Percentiles rank a stretch among this genome's conserved stretches.
These are phyloP conservation scores for Catharanthus roseus DNA, from an alignment of 257 asterid genomes.

Conservation along the genomic window DNA sequence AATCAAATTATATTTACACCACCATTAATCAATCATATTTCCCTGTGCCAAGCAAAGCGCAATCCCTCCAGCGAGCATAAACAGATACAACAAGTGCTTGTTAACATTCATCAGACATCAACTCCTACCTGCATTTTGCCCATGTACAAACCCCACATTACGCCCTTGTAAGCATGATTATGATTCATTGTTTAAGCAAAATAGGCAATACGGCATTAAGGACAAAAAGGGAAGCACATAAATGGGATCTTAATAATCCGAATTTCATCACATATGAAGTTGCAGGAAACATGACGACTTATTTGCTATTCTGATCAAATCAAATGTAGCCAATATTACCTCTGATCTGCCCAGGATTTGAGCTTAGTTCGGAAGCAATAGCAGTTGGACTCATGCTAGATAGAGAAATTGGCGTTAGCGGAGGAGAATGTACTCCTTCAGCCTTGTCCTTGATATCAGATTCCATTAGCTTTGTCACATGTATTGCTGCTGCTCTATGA, in stretches of 20 bases:
- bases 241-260: not conserved
- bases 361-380: slow-evolving; percentile 20
- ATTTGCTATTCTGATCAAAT: not conserved
- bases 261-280: not conserved
- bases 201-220: not conserved
- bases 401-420: slow-evolving; percentile 69
- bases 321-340: slow-evolving; percentile 33
- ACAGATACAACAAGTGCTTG: slow-evolving; percentile 4
- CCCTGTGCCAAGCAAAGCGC: slow-evolving; percentile 13
- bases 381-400: slow-evolving; percentile 48
- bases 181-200: not conserved
- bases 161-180: not conserved
- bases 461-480: slow-evolving; percentile 51
- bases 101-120: slow-evolving; percentile 27
- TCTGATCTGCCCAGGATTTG: slow-evolving; percentile 54
- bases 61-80: slow-evolving; percentile 10
- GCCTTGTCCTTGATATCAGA: slow-evolving; percentile 42
- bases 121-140: slow-evolving; percentile 65
- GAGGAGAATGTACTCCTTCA: slow-evolving; percentile 62
- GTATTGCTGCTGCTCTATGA: slow-evolving; percentile 43
- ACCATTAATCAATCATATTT: slow-evolving; percentile 1
- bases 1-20: slow-evolving; percentile 18
- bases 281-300: not conserved
- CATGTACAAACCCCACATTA: not conserved
- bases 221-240: not conserved